These are phyloP conservation scores for Fistulifera solaris DNA, from an alignment of 108 stramenopile species.

Conservation along the genomic window DNA sequence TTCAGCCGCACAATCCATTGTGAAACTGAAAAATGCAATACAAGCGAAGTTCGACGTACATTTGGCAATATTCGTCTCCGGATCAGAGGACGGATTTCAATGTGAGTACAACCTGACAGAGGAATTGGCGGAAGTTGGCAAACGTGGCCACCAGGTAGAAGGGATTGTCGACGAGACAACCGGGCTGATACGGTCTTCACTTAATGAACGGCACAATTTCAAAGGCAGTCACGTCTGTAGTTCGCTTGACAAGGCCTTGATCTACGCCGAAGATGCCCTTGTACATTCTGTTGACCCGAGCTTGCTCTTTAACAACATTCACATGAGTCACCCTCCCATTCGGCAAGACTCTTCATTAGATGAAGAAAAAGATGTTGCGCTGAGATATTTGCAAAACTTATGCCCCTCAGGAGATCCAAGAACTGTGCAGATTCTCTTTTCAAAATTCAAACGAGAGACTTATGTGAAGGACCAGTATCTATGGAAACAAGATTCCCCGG, in stretches of 20 bases:
- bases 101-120: conserved; percentile 36
- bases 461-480: conserved; percentile 32
- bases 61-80: conserved; percentile 47
- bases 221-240: conserved; percentile 34
- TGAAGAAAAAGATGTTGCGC: conserved; percentile 25
- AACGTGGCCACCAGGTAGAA: no score
- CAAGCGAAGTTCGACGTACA: conserved; percentile 27
- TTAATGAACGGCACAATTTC: neutral
- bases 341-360: conserved; percentile 2
- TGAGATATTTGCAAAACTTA: conserved; percentile 27
- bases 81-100: conserved; percentile 48
- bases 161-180: no score
- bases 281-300: conserved; percentile 30
- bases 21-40: conserved; percentile 43
- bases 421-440: conserved; percentile 19
- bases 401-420: conserved; percentile 8
- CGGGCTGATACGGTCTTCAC: no score
- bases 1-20: conserved; percentile 56
- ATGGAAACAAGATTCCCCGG: conserved; percentile 40
- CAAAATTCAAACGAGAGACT: conserved; percentile 26
- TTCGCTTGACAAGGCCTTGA: conserved; percentile 45
- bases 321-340: neutral
- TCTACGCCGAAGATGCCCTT: conserved; percentile 56
- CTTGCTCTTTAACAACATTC: conserved; percentile 18
- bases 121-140: conserved; percentile 11